Conservation (phyloP, 345 rosid species). For the Angophora floribunda region DNA sequence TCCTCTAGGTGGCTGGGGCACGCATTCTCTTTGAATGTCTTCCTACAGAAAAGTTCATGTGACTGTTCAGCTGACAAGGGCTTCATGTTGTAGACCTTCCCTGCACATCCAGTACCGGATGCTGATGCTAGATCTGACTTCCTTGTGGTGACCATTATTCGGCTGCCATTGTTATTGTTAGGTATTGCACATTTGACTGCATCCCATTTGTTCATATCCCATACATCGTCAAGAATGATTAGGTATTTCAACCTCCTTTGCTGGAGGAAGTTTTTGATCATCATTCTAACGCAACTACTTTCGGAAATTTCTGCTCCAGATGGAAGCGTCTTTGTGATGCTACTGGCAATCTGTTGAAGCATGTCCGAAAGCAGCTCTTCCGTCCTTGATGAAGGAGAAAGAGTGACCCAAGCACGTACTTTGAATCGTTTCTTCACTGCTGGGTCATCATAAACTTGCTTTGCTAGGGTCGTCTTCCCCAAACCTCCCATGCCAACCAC, state of each 20-base stretch:
- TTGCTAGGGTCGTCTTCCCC: constrained; percentile 33
- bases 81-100: constrained; percentile 12
- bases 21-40: constrained; percentile 11
- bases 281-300: not conserved
- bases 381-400: constrained; percentile 10
- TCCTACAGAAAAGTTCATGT: constrained; percentile 20
- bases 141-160: constrained; percentile 28
- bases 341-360: constrained; percentile 10
- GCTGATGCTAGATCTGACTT: constrained; percentile 8
- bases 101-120: constrained; percentile 5
- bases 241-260: constrained; percentile 13
- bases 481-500: constrained; percentile 34
- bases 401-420: constrained; percentile 17
- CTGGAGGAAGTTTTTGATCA: constrained; percentile 9
- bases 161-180: constrained; percentile 8
- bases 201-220: constrained; percentile 22
- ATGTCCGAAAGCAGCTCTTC: constrained; percentile 9
- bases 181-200: constrained; percentile 21
- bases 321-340: constrained; percentile 6
- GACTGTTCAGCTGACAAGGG: constrained; percentile 17
- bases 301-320: constrained; percentile 9
- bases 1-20: constrained; percentile 24
- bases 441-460: constrained; percentile 19
- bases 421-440: constrained; percentile 12
- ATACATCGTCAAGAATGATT: constrained; percentile 24